Base-by-base conservation (phyloP, 306 rosid species). In the Alnus rubra region DNA sequence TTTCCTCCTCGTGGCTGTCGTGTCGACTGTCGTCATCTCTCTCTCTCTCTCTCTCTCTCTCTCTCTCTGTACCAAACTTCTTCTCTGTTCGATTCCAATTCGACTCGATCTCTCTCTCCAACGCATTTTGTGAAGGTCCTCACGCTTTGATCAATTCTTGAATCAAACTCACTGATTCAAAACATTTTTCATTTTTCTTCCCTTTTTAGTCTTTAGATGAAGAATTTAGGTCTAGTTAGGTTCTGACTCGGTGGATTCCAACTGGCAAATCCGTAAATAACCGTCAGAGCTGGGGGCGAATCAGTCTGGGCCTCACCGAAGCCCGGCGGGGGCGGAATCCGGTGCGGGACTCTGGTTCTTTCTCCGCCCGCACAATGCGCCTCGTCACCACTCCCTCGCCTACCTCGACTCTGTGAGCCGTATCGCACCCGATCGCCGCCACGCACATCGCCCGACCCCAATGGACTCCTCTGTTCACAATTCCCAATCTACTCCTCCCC, bases 211-310 rank as follows among this genome's bases (percentile, higher is more conserved):
- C 5, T 73, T 86, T 30, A 79, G 63, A 87, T 82, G 82, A 75
- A 67, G 68, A 48, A 73, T 79, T 80, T 81, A 37, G 74, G 76
- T 39, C 52, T 72, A 52, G 76, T 23, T 84, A 88, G 91, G 87
- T 81, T 80, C 83, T 78, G 76, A 78, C 79, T 72, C 63, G 78
- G 74, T 73, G 16, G 45, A 44, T 81, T 45, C 35, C 73, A 76
- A 74, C 77, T 84, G 87, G 62, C 85, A 69, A 73, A 78, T 79
- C 75, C 73, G 78, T 52, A 70, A 79, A 53, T 71, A 85, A 79
- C 88, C 80, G 87, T 86, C 51, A 89, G 99, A 88, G 75, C 98
- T 95, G 99, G 99, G 99, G 96, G 99, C 98, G 88, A 91, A 91
- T 93, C 96, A 95, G 90, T 95, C 99, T 76, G 94, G 93, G 91